Evolutionary conservation across 2,329 filamentous ascomycete species (phyloP), one percentile per base, ranked within the genome.

Genomic region (Boeremia lycopersici): DNA sequence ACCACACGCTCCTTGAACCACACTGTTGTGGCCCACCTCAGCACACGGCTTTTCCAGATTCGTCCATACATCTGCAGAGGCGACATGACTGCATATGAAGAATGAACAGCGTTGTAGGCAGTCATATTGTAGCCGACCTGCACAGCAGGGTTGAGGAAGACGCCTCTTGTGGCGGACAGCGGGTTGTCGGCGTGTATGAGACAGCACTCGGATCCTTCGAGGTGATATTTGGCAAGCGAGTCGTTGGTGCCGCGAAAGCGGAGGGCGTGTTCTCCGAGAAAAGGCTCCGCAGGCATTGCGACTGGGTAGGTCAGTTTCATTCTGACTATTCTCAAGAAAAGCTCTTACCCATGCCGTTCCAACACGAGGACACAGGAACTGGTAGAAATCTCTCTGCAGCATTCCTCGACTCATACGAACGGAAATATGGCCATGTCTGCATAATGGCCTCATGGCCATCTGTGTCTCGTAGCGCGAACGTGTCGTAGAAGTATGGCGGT

Each of bases 161-260:
- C 84, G 44, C 88, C 86, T 49, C 77, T 73, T 6, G 54, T 62
- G 1, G 48, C 67, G 5, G 80, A 81, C 4, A 86, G 74, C 1
- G 83, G 84, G 63, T 90, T 91, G 65, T 91, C 89, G 2, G 85
- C 84, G 68, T 91, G 89, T 49, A 91, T 86, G 47, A 93, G 82
- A 72, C 90, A 93, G 77, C 89, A 92, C 74, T 93, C 89, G 12
- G 86, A 89, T n/a, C 81, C 89, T 72, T 93, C 90, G 25, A 92
- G 78, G 66, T 90, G 88, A 25, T 77, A 66, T 3, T 62, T 54
- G 0, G 81, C 81, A 1, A 93, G 82, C 4, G 80, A 81, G 65
- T 90, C 87, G 0, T 83, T 68, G 19, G 89, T 79, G 4, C 81
- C 87, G 9, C 88, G 84, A 72, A 90, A 90, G n/a, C 76, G 78